Conservation (phyloP, 306 rosid species). For the Argentina anserina region DNA sequence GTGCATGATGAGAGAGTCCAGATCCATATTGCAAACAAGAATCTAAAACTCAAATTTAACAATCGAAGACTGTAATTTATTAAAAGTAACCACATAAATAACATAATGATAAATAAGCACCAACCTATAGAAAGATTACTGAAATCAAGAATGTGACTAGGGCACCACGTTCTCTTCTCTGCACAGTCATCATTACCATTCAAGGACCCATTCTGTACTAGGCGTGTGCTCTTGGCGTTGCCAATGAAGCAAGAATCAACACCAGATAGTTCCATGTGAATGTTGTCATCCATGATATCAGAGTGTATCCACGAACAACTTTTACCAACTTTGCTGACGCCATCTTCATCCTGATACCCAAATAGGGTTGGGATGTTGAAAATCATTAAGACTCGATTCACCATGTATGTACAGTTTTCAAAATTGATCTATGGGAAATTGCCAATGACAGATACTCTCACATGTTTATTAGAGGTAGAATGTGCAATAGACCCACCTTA, state of each 20-base stretch:
- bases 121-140: conserved; percentile 84
- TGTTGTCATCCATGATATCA: conserved; percentile 92
- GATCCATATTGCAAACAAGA: background rate
- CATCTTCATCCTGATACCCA: conserved; percentile 55
- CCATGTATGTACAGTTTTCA: background rate
- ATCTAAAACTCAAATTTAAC: background rate
- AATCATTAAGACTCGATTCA: background rate
- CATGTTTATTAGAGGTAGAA: background rate
- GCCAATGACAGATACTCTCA: background rate
- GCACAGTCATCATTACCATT: conserved; percentile 31
- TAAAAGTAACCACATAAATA: conserved; percentile 14
- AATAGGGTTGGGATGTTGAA: conserved; percentile 11
- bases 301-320: conserved; percentile 83
- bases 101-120: conserved; percentile 21
- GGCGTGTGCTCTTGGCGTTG: conserved; percentile 28
- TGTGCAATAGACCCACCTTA: conserved; percentile 69
- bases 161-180: conserved; percentile 61
- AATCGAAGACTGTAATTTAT: background rate
- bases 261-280: conserved; percentile 67
- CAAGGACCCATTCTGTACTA: conserved; percentile 27
- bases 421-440: background rate
- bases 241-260: conserved; percentile 34
- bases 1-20: background rate
- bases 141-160: conserved; percentile 90
- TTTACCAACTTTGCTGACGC: conserved; percentile 38